Base-by-base conservation (phyloP, 2,329 filamentous ascomycete species). In the Apiospora koreana region DNA sequence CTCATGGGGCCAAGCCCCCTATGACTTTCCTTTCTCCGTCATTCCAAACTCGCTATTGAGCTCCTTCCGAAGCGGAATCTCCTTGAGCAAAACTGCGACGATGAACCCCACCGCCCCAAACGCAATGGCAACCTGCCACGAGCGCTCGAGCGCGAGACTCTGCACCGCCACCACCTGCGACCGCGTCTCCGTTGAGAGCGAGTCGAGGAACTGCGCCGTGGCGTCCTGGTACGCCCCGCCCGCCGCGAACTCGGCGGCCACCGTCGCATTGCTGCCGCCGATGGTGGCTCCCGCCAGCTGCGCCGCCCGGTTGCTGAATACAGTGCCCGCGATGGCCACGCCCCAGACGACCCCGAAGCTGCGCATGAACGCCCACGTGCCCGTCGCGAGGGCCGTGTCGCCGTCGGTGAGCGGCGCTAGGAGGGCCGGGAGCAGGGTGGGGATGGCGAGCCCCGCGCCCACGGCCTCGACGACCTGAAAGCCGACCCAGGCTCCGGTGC, bases 281-380 rank as follows among this genome's bases (percentile, higher is more conserved):
- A n/a, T n/a, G n/a, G 75, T 74, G 16, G 69, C 73, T 5, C 69
- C 73, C 50, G 70, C 69, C 35, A 71, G 71, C 6, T 72, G 70
- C 38, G 68, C 74, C 8, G 54, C 54, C 28, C 31, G 54, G 31
- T 6, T 38, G 43, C 76, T 74, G 72, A 83, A 83, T 43, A 83
- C 78, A 2, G 78, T 76, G 0, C 78, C 79, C 4, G 80, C 79
- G 38, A 86, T 78, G 0, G 81, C 78, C 1, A 85, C 79, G 25
- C 83, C 83, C 68, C 84, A 78, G 35, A 82, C 79, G 43, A 79
- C 76, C 0, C 83, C 83, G 28, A 84, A 80, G 42, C 76, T 79
- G n/a, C 83, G 78, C 68, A 82, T 76, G 72, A 84, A 85, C 3
- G 73, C 74, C 74, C 78, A 81, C 71, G 82, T 81, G 8, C 77